Evolutionary conservation across 2,329 filamentous ascomycete genomes (phyloP).

Genomic region (Fusarium xyrophilum): DNA sequence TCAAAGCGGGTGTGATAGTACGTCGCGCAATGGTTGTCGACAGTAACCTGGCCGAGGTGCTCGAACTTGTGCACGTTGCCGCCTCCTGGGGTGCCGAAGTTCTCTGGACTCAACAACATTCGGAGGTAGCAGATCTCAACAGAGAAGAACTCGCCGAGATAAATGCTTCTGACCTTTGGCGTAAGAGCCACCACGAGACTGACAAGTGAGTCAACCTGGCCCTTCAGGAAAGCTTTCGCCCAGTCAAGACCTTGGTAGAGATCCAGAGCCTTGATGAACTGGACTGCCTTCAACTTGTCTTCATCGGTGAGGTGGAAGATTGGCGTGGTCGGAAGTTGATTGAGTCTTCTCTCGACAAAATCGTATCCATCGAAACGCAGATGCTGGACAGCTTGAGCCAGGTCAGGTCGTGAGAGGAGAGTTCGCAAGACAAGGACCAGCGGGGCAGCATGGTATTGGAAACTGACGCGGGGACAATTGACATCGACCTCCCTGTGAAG

Average conservation of each 20-base stretch:
- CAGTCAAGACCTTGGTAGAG: neutral
- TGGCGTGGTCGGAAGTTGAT: neutral
- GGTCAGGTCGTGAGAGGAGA: neutral
- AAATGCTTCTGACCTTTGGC: neutral
- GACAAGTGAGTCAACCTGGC: neutral
- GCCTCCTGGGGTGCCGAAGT: fast-evolving
- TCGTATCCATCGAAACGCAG: neutral
- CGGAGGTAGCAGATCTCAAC: neutral
- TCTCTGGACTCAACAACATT: neutral
- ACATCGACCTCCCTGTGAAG: neutral
- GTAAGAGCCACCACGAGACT: neutral
- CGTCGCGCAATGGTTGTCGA: neutral
- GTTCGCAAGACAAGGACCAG: neutral
- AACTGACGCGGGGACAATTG: neutral
- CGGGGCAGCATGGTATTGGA: neutral
- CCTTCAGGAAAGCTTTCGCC: neutral
- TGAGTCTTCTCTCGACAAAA: fast-evolving
- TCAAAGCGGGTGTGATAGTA: neutral
- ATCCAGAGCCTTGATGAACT: neutral
- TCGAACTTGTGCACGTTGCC: neutral
- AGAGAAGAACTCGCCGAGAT: neutral
- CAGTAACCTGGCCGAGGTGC: neutral
- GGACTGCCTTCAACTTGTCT: neutral
- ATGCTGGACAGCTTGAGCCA: neutral
- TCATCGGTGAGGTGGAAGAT: neutral